Percentiles rank a stretch among this genome's conserved stretches.
Evolutionary conservation across 495 filamentous ascomycete genomes (phyloP).

Genomic region (Haplographium delicatum): DNA sequence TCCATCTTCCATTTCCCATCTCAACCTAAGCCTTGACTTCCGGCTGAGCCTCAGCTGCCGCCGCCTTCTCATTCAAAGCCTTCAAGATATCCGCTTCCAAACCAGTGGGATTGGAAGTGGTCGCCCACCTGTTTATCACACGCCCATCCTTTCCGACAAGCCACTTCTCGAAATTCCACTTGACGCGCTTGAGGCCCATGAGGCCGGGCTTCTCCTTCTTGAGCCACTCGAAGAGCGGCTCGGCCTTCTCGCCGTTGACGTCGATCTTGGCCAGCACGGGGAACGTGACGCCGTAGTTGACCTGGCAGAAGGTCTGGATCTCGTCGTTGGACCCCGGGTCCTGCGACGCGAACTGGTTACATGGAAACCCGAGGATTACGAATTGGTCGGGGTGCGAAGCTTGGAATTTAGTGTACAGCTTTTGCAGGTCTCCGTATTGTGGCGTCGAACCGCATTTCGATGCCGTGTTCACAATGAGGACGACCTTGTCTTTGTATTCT

Average conservation of each 20-base stretch:
- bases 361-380: slow-evolving; percentile 85
- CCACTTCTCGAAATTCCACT: slow-evolving; percentile 99
- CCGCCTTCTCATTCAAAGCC: slow-evolving; percentile 49
- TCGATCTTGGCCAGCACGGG: slow-evolving; percentile 87
- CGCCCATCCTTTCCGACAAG: slow-evolving; percentile 78
- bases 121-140: slow-evolving; percentile 78
- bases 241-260: slow-evolving; percentile 80
- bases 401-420: slow-evolving; percentile 74
- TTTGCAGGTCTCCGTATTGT: slow-evolving; percentile 91
- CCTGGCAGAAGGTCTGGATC: slow-evolving; percentile 85
- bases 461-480: slow-evolving; percentile 96
- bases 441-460: slow-evolving; percentile 98
- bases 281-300: slow-evolving; percentile 95
- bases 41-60: slow-evolving; percentile 29
- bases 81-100: slow-evolving; percentile 69
- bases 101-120: slow-evolving; percentile 75
- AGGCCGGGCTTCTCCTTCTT: slow-evolving; percentile 81
- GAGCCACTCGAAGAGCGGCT: slow-evolving; percentile 81
- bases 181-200: slow-evolving; percentile 78
- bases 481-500: slow-evolving; percentile 78
- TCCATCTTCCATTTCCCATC: neutral
- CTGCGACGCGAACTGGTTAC: slow-evolving; percentile 93
- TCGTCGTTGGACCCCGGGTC: slow-evolving; percentile 87
- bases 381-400: slow-evolving; percentile 46
- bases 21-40: no score